Evolutionary conservation across 2,329 filamentous ascomycete species (phyloP).

Genomic region (Aspergillus fumigatus): DNA sequence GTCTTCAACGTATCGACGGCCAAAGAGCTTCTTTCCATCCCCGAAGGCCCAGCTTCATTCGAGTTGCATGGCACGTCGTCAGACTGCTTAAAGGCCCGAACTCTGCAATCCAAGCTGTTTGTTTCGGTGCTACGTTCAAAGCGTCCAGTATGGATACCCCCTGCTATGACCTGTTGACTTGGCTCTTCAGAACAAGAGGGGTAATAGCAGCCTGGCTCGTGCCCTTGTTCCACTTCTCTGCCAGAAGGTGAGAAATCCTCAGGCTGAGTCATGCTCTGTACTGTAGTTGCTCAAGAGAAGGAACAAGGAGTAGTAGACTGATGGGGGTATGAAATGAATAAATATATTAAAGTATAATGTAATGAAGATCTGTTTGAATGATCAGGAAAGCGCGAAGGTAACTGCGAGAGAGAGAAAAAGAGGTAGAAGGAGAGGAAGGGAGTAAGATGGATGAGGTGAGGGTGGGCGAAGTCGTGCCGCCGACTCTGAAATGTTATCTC

Average conservation of each 20-base stretch:
- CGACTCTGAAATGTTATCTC: neutral
- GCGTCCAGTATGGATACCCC: neutral
- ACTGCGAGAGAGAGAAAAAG: neutral
- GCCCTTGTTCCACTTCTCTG: neutral
- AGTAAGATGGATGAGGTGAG: neutral
- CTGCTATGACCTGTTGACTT: neutral
- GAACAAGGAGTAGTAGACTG: neutral
- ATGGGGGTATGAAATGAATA: neutral
- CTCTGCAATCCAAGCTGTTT: neutral
- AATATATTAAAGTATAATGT: neutral
- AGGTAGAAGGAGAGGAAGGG: neutral
- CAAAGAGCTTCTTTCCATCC: neutral
- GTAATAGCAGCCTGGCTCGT: neutral
- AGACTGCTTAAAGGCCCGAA: neutral
- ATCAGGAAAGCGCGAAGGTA: neutral
- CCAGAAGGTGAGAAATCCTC: neutral
- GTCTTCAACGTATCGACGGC: neutral
- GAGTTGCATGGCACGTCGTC: neutral
- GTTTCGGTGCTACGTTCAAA: neutral
- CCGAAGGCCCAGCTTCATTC: neutral
- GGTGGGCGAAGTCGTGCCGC: neutral
- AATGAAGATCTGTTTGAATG: neutral
- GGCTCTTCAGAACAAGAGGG: neutral
- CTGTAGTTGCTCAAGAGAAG: neutral
- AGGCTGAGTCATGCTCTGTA: neutral